Conservation (phyloP, 2,329 filamentous ascomycete species). For the Aureobasidium sp. region DNA sequence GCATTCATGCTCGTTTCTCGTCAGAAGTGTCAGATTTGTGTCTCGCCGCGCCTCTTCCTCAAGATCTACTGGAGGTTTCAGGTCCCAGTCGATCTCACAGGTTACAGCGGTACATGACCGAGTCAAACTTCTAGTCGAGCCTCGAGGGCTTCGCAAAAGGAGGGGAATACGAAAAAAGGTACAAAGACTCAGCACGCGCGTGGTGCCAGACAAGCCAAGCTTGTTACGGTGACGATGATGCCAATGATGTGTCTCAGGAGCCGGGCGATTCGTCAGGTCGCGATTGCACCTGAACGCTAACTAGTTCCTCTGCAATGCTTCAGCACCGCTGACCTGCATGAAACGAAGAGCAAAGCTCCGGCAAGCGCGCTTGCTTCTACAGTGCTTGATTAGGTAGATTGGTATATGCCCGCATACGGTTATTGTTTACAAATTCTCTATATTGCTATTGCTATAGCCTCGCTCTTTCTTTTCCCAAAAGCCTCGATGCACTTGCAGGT, state of each 20-base stretch:
- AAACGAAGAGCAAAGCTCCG: neutral
- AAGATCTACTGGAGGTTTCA: neutral
- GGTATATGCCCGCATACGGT: neutral
- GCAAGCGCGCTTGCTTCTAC: neutral
- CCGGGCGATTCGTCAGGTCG: constrained; percentile 6
- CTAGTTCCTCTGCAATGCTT: neutral
- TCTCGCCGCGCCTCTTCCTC: neutral
- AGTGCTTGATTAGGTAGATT: neutral
- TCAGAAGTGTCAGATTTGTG: constrained; percentile 1
- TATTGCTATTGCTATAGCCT: neutral
- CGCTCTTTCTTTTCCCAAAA: neutral
- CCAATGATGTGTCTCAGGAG: neutral
- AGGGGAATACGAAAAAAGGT: constrained; percentile 6
- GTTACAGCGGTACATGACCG: neutral
- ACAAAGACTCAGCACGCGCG: constrained; percentile 1
- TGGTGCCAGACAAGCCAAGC: constrained; percentile 5
- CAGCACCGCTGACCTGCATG: constrained; percentile 7
- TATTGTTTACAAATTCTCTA: neutral
- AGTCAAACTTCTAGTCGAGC: neutral
- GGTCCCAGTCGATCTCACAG: neutral
- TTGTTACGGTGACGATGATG: constrained; percentile 1
- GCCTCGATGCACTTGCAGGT: constrained; percentile 1
- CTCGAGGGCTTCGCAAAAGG: neutral
- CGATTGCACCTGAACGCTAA: neutral
- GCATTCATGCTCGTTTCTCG: neutral